These are phyloP conservation scores for Stentor roeselii DNA, from an alignment of 73 alveolate species.

Conservation along the genomic window DNA sequence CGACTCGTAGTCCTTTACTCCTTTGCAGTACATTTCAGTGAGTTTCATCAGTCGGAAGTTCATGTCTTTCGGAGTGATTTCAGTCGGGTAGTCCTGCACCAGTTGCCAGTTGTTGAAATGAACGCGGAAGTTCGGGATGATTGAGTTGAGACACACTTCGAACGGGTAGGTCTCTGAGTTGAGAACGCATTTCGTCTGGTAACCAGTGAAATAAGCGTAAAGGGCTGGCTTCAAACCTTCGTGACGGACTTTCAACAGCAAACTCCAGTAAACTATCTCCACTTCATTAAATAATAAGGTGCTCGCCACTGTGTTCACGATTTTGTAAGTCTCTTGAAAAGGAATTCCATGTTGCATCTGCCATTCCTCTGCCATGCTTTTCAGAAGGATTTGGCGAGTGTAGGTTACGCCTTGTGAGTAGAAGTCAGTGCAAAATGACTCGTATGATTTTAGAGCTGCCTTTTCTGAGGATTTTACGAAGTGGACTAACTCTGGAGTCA, in stretches of 20 bases:
- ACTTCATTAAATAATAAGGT: background rate
- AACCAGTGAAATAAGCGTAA: background rate
- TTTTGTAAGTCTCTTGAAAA: background rate
- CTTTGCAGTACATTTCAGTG: background rate
- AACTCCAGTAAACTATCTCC: background rate
- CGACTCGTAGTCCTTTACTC: conserved; percentile 1
- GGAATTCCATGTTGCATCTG: background rate
- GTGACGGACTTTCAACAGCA: background rate
- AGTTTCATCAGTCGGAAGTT: background rate
- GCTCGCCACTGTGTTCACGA: background rate
- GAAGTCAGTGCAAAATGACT: background rate
- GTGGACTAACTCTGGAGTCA: background rate
- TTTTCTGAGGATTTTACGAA: background rate
- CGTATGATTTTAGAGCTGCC: background rate
- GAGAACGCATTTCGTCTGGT: background rate
- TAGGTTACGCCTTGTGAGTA: background rate
- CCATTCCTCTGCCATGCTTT: background rate
- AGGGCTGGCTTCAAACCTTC: background rate
- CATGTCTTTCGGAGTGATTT: background rate
- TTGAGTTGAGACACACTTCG: background rate
- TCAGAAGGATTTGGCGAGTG: background rate
- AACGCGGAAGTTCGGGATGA: background rate
- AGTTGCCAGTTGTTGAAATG: background rate
- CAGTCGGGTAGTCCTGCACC: background rate
- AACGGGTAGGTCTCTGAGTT: background rate